phyloP scores from a whole-genome alignment of 2,329 filamentous ascomycete genomes.

The Fusarium sp. region DNA sequence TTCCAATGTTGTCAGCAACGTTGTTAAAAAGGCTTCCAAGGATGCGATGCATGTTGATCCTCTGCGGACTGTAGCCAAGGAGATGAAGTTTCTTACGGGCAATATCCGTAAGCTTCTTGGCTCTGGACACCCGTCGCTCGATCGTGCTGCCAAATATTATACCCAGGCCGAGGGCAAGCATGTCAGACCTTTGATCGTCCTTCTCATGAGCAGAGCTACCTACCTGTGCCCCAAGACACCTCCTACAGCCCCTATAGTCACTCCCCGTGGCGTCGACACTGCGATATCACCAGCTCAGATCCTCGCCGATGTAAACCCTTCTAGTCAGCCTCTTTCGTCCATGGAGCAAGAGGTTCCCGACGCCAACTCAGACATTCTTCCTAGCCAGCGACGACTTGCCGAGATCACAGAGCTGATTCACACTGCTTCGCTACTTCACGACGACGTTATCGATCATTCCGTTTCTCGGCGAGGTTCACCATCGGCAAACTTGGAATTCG shows the following conservation, averaged over 20 bases:
- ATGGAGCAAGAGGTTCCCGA: slow-evolving; percentile 56
- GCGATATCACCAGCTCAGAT: slow-evolving; percentile 69
- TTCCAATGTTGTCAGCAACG: slow-evolving; percentile 79
- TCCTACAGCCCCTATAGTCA: slow-evolving; percentile 58
- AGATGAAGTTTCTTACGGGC: slow-evolving; percentile 95
- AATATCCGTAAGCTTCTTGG: slow-evolving; percentile 95
- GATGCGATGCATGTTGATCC: slow-evolving; percentile 85
- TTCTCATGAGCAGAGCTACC: slow-evolving; percentile 96
- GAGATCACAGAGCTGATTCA: slow-evolving; percentile 99
- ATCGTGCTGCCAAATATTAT: slow-evolving; percentile 98
- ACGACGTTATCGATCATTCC: slow-evolving; percentile 98
- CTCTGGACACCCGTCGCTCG: slow-evolving; percentile 93
- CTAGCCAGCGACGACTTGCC: slow-evolving; percentile 91
- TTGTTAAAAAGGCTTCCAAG: slow-evolving; percentile 73
- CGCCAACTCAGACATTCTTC: slow-evolving; percentile 79
- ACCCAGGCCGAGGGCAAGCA: slow-evolving; percentile 97
- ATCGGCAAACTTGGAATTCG: slow-evolving; percentile 94
- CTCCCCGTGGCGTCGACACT: slow-evolving; percentile 64
- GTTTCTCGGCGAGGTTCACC: slow-evolving; percentile 85
- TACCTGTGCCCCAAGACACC: slow-evolving; percentile 77
- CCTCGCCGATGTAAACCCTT: slow-evolving; percentile 87
- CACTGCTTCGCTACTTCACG: slow-evolving; percentile 94
- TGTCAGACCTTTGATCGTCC: slow-evolving; percentile 91
- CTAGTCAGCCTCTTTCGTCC: slow-evolving; percentile 62
- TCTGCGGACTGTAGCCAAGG: slow-evolving; percentile 90